phyloP scores from a whole-genome alignment of 176 grass and related monocot species.

The Musa troglodytarum region DNA sequence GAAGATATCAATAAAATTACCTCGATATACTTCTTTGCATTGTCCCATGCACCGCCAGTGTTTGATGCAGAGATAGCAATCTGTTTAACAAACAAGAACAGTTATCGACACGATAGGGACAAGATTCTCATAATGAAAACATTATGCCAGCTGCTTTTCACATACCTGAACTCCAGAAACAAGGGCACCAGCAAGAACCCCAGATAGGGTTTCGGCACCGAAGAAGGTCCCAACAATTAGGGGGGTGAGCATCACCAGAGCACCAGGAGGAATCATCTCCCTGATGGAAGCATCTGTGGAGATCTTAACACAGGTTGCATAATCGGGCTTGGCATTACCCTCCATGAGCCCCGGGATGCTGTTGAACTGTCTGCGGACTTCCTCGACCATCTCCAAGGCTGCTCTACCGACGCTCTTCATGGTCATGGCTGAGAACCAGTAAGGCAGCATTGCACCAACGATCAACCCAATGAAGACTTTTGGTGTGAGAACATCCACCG shows the following conservation, averaged over 20 bases:
- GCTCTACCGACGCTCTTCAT: slow-evolving; percentile 12
- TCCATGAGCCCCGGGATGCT: slow-evolving; percentile 6
- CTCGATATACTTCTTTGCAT: slow-evolving; percentile 14
- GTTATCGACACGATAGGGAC: neutral
- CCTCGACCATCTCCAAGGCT: slow-evolving; percentile 10
- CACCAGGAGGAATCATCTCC: slow-evolving; percentile 15
- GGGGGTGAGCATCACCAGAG: slow-evolving; percentile 10
- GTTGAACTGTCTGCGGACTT: slow-evolving; percentile 12
- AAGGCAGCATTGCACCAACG: slow-evolving; percentile 8
- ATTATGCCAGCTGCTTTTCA: neutral
- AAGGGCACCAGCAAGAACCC: slow-evolving; percentile 9
- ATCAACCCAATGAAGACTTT: slow-evolving; percentile 10
- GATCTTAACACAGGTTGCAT: slow-evolving; percentile 9
- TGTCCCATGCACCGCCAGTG: slow-evolving; percentile 8
- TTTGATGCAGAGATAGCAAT: slow-evolving; percentile 13
- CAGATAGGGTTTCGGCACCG: slow-evolving; percentile 3
- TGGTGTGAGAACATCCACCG: slow-evolving; percentile 11
- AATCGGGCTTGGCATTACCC: slow-evolving; percentile 1
- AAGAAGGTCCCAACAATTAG: slow-evolving; percentile 6
- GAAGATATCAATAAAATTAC: slow-evolving; percentile 3
- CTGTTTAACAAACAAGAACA: neutral
- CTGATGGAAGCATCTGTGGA: slow-evolving; percentile 4
- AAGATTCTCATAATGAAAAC: neutral
- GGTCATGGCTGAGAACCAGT: slow-evolving; percentile 14
- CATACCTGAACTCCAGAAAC: slow-evolving; percentile 12